These are phyloP conservation scores for Globisporangium okanoganense DNA, from an alignment of 352 stramenopile genomes.

Conservation along the genomic window DNA sequence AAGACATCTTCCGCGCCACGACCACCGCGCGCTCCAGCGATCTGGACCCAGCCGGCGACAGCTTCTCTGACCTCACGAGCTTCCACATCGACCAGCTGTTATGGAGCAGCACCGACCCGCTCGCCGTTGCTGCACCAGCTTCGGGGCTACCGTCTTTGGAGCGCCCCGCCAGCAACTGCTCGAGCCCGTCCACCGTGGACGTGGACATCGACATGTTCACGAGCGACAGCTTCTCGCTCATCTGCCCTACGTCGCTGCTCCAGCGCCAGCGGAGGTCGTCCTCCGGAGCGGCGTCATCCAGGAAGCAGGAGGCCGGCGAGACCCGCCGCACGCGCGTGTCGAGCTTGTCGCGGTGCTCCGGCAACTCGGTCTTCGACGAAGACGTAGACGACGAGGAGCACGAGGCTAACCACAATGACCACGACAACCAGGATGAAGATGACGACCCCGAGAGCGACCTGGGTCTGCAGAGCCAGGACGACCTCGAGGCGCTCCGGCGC, in stretches of 20 bases:
- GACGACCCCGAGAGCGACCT: not conserved
- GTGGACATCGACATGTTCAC: constrained; percentile 49
- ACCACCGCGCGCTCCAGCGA: constrained; percentile 18
- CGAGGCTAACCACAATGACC: not conserved
- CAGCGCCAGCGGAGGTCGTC: constrained; percentile 17
- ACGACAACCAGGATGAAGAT: not conserved
- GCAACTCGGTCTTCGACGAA: constrained; percentile 26
- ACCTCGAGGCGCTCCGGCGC: constrained; percentile 35
- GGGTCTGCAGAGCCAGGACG: constrained; percentile 25
- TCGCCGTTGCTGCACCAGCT: not conserved
- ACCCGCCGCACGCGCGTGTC: constrained; percentile 32
- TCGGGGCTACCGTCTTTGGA: not conserved
- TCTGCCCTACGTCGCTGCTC: constrained; percentile 39
- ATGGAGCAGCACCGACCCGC: not conserved
- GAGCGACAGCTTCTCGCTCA: constrained; percentile 51
- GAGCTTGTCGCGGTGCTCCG: constrained; percentile 38
- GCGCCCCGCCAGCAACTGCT: constrained; percentile 8
- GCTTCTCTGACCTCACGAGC: constrained; percentile 10
- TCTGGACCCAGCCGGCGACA: not conserved
- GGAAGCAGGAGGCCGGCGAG: constrained; percentile 42
- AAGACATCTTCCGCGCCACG: constrained; percentile 34
- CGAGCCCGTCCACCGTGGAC: constrained; percentile 26
- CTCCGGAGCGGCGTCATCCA: not conserved
- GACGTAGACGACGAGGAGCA: constrained; percentile 6
- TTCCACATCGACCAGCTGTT: constrained; percentile 7